phyloP scores from a whole-genome alignment of 148 eudicot genomes.

The Bassia scoparia region DNA sequence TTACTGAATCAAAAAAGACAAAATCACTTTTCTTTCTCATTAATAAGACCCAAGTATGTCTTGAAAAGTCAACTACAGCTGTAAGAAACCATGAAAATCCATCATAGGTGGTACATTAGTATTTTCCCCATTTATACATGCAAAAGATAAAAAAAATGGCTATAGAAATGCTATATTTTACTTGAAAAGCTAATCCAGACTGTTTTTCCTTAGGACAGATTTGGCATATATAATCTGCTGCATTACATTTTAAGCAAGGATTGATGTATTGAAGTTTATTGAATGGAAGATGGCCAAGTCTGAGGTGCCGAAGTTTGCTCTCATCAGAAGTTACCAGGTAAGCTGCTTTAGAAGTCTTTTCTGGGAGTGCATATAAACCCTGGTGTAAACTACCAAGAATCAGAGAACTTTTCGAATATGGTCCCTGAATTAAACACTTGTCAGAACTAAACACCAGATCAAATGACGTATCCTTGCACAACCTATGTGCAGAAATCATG shows the following conservation, averaged over 20 bases:
- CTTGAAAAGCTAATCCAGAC: background rate
- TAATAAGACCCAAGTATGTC: background rate
- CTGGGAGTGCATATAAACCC: background rate
- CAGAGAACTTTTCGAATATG: background rate
- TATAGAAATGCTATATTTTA: background rate
- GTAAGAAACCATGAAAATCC: no score
- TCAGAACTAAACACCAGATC: background rate
- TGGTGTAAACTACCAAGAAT: background rate
- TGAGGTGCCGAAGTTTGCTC: background rate
- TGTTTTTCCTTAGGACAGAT: background rate
- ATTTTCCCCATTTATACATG: background rate
- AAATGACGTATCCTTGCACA: background rate
- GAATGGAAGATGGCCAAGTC: background rate
- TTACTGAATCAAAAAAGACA: background rate
- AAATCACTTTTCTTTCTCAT: background rate
- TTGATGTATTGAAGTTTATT: background rate
- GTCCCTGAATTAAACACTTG: background rate
- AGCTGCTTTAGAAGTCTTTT: background rate
- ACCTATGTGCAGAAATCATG: background rate
- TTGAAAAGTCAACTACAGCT: background rate
- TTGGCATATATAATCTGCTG: background rate
- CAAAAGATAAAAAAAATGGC: background rate
- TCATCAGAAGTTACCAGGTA: background rate
- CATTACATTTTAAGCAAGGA: background rate
- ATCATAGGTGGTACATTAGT: background rate